Evolutionary conservation across 305 asterid species (phyloP), one percentile per base, ranked within the genome.

Genomic region (Fraxinus paxiana): DNA sequence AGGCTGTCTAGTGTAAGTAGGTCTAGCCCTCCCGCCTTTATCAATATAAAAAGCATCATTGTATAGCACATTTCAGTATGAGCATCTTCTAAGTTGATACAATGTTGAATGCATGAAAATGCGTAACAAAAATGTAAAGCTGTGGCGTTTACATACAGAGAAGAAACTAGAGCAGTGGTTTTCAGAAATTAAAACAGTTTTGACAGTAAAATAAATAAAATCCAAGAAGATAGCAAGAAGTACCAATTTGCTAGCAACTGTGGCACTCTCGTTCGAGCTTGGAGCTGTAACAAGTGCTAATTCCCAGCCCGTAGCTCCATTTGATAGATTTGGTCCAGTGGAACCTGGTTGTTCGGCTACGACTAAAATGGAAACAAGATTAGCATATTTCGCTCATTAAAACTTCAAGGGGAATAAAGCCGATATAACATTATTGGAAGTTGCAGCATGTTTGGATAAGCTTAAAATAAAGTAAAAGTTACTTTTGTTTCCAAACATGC

Each of bases 21-120:
- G 85, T 96, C 99, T 34, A 96, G 87, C 63, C 99, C 97, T 80
- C 97, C 98, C 13, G 92, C 98, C 99, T 94, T 81, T 30, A 51
- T 51, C 59, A 18, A 79, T 15, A 71, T 18, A 79, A 6, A n/a
- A 37, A 59, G 74, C 71, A 9, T 61, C 5, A 22, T 20, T 61
- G 71, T 61, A 61, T 22, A 22, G 33, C n/a, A 61, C n/a, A 61
- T 61, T 24, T 61, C 71, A 61, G 9, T 8, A 24, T 0, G 33
- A 30, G 33, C 33, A 18, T 59, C 30, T 59, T 8, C 10, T 18
- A 59, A 17, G 28, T 18, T 59, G 61, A 59, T 20, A 20, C 13
- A 59, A 7, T 7, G 69, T 59, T 59, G 69, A 59, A 22, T 22
- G 33, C 71, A 61, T 61, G 33, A 83, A 71, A 79, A 59, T 6